These are phyloP conservation scores for Thalia dealbata DNA, from an alignment of 176 grass and related monocot genomes.

Conservation along the genomic window DNA sequence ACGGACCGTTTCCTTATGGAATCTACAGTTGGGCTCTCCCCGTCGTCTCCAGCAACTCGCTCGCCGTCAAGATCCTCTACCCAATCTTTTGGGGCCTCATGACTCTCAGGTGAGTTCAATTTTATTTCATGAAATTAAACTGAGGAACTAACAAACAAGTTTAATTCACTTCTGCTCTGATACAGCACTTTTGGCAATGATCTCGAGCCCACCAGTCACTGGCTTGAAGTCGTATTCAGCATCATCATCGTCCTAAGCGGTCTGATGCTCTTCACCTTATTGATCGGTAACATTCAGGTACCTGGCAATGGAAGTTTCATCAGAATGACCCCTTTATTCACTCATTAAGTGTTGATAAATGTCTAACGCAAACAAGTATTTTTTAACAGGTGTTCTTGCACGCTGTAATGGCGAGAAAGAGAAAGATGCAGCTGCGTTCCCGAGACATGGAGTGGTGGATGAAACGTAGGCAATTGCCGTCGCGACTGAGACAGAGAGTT, in stretches of 20 bases:
- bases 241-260: slow-evolving; percentile 77
- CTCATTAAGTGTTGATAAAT: not conserved
- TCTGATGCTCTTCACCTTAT: slow-evolving; percentile 93
- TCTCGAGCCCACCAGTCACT: slow-evolving; percentile 80
- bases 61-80: slow-evolving; percentile 83
- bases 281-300: slow-evolving; percentile 98
- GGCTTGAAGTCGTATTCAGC: slow-evolving; percentile 85
- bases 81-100: slow-evolving; percentile 99
- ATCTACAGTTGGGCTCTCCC: slow-evolving; percentile 83
- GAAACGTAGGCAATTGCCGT: slow-evolving; percentile 75
- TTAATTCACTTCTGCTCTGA: not conserved
- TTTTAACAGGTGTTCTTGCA: slow-evolving; percentile 74
- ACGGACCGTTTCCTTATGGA: slow-evolving; percentile 55
- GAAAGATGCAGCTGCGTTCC: slow-evolving; percentile 80
- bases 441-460: slow-evolving; percentile 99
- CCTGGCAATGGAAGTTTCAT: not conserved
- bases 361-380: no score
- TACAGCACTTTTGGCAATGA: slow-evolving; percentile 86
- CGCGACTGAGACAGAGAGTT: slow-evolving; percentile 65
- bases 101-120: slow-evolving; percentile 74
- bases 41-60: slow-evolving; percentile 83
- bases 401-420: slow-evolving; percentile 75
- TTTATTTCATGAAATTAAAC: not conserved
- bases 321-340: no score
- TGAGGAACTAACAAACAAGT: not conserved